phyloP scores from a whole-genome alignment of 176 grass and related monocot species.

The Carex cristatella region DNA sequence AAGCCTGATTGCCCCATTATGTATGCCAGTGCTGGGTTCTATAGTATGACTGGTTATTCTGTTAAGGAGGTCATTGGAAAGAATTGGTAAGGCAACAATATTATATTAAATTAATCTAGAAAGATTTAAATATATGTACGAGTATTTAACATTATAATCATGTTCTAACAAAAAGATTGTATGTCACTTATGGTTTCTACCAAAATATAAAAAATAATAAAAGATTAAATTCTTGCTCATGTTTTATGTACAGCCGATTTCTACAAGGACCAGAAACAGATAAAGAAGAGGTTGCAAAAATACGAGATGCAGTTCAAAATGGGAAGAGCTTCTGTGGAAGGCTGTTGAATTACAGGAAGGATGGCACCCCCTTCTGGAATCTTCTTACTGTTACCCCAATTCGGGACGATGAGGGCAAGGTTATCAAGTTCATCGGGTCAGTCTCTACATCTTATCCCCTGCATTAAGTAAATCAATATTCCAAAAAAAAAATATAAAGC shows the following conservation, averaged over 20 bases:
- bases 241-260: conserved; percentile 56
- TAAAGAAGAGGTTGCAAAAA: conserved; percentile 52
- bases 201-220: background rate
- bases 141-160: background rate
- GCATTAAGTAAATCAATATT: background rate
- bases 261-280: conserved; percentile 87
- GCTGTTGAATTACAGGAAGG: conserved; percentile 89
- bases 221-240: background rate
- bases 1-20: conserved; percentile 48
- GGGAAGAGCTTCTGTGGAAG: conserved; percentile 83
- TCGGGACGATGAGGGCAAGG: conserved; percentile 59
- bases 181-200: background rate
- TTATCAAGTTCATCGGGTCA: conserved; percentile 95
- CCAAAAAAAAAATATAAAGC: background rate
- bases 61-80: conserved; percentile 46
- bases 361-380: conserved; percentile 88
- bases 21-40: conserved; percentile 50
- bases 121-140: background rate
- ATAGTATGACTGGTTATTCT: conserved; percentile 49
- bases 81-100: conserved; percentile 34
- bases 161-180: background rate
- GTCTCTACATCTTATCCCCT: conserved; percentile 2
- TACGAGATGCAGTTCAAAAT: conserved; percentile 57
- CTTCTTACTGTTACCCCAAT: conserved; percentile 91
- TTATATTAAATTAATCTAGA: conserved; percentile 4